phyloP scores from a whole-genome alignment of 164 flowering plant genomes.

The Aristolochia fimbriata region DNA sequence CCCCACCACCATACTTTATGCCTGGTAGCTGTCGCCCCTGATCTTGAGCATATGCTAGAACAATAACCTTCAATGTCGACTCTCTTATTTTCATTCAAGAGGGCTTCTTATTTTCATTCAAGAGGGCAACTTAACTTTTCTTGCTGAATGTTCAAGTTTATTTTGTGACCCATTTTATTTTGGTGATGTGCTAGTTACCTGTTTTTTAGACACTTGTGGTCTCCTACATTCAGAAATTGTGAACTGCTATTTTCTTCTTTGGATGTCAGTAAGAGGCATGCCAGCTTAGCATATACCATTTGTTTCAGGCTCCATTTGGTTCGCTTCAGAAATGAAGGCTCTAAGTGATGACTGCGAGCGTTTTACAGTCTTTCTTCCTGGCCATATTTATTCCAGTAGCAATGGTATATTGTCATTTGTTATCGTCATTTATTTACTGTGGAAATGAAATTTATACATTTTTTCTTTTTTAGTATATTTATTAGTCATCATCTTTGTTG shows the following conservation, averaged over 20 bases:
- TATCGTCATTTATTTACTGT: not conserved
- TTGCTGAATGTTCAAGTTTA: too few relatives aligned
- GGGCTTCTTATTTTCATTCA: too few relatives aligned
- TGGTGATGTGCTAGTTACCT: too few relatives aligned
- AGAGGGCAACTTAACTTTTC: too few relatives aligned
- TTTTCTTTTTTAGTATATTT: not conserved
- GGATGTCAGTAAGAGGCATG: not conserved
- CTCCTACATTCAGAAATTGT: constrained; percentile 88
- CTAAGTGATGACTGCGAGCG: constrained; percentile 95
- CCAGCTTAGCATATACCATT: not conserved
- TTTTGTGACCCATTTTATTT: too few relatives aligned
- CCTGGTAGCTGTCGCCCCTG: too few relatives aligned
- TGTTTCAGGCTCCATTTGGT: constrained; percentile 79
- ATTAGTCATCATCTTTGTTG: not conserved
- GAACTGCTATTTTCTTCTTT: constrained; percentile 49
- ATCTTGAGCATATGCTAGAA: too few relatives aligned
- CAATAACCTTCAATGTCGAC: too few relatives aligned
- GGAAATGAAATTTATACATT: not conserved
- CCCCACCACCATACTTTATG: too few relatives aligned
- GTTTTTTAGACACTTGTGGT: constrained; percentile 57
- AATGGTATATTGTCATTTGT: constrained; percentile 30
- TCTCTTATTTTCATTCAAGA: too few relatives aligned
- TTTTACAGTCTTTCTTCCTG: constrained; percentile 73
- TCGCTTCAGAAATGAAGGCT: constrained; percentile 99
- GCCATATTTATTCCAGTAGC: constrained; percentile 93